phyloP scores from a whole-genome alignment of 768 basidiomycete species.

The Tephrocybe sp. region DNA sequence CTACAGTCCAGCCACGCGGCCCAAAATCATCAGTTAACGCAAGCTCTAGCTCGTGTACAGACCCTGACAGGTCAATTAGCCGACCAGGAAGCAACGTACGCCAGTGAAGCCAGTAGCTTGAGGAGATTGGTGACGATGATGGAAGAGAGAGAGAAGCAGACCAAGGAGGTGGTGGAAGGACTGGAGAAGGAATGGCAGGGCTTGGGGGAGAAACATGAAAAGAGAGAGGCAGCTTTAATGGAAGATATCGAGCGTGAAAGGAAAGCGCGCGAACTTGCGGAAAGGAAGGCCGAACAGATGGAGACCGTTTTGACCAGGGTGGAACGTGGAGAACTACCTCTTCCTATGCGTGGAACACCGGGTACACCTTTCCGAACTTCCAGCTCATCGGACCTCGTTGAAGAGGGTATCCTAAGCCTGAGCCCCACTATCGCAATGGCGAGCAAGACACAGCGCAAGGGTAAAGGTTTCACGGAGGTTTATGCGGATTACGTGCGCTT shows the following conservation, averaged over 20 bases:
- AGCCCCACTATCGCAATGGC: conserved; percentile 90
- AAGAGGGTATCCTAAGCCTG: conserved; percentile 62
- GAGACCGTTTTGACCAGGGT: conserved; percentile 71
- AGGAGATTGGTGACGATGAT: conserved; percentile 78
- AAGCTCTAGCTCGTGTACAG: conserved; percentile 72
- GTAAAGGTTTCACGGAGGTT: conserved; percentile 91
- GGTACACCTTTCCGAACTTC: conserved; percentile 47
- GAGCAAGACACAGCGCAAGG: conserved; percentile 73
- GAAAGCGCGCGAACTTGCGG: conserved; percentile 63
- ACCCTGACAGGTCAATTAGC: conserved; percentile 76
- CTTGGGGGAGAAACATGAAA: conserved; percentile 66
- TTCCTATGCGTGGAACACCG: conserved; percentile 46
- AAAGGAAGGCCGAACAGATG: conserved; percentile 69
- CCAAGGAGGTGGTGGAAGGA: conserved; percentile 75
- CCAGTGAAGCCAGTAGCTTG: conserved; percentile 71
- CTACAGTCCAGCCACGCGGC: conserved; percentile 69
- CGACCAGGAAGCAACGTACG: conserved; percentile 81
- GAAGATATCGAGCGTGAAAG: conserved; percentile 75
- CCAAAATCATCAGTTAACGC: conserved; percentile 73
- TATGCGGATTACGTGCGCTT: conserved; percentile 87
- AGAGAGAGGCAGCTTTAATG: conserved; percentile 61
- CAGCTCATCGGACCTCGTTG: conserved; percentile 37
- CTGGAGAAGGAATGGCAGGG: conserved; percentile 83
- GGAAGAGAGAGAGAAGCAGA: conserved; percentile 84
- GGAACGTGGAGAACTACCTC: conserved; percentile 68